Conservation (phyloP, 495 filamentous ascomycete genomes). For the Tirmania nivea region DNA sequence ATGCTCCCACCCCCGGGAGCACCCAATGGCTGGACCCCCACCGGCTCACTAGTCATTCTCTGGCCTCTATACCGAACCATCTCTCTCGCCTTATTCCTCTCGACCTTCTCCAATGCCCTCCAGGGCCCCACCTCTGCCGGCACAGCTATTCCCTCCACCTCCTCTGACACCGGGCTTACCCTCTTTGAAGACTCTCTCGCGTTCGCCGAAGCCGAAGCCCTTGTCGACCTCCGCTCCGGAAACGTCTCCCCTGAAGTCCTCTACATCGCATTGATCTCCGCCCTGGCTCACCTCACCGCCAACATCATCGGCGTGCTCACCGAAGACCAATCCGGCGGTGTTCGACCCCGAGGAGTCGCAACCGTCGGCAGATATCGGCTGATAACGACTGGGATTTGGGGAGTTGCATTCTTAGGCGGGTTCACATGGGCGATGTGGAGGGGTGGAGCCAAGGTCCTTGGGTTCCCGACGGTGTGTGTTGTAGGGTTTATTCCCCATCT, state of each 20-base stretch:
- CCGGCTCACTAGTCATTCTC: constrained; percentile 58
- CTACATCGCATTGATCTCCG: constrained; percentile 65
- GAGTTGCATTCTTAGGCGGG: constrained; percentile 41
- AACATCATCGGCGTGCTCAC: constrained; percentile 53
- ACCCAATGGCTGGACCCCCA: constrained; percentile 16
- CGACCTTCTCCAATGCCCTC: constrained; percentile 69
- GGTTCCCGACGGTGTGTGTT: constrained; percentile 84
- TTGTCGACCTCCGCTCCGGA: not conserved
- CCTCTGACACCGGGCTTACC: constrained; percentile 93
- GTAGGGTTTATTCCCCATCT: constrained; percentile 89
- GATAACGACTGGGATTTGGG: constrained; percentile 72
- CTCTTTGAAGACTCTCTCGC: constrained; percentile 91
- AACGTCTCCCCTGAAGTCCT: constrained; percentile 84
- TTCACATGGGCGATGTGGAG: constrained; percentile 20
- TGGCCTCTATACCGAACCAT: constrained; percentile 76
- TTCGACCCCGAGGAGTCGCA: constrained; percentile 18
- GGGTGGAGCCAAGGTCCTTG: constrained; percentile 30
- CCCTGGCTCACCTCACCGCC: constrained; percentile 69
- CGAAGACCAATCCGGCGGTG: not conserved
- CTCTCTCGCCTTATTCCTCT: constrained; percentile 68
- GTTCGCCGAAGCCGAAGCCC: constrained; percentile 81
- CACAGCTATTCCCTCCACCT: constrained; percentile 90
- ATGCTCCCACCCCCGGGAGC: constrained; percentile 15
- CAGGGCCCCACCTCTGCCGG: constrained; percentile 57
- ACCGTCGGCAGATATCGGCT: constrained; percentile 58